A percentile compares a stretch with the other conserved stretches of the same genome.
Conservation (phyloP, 805 yeast genomes). For the Starmerella tilneyi region DNA sequence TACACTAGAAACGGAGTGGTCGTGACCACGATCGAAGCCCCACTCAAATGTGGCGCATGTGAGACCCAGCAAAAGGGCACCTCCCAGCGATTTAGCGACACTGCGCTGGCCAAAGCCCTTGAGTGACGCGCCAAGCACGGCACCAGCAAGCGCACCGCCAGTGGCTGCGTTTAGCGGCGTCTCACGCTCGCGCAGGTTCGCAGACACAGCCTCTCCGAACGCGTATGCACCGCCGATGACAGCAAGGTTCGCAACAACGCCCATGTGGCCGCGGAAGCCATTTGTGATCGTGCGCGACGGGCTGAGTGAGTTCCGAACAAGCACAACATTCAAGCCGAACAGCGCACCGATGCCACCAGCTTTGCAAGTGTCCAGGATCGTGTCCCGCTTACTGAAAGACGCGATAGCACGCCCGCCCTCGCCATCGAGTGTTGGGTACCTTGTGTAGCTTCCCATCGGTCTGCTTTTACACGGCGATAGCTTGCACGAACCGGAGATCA, state of each 20-base stretch:
- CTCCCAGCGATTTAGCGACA: conserved; percentile 38
- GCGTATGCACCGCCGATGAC: conserved; percentile 43
- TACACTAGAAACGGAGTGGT: conserved; percentile 25
- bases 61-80: conserved; percentile 38
- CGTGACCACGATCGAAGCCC: conserved; percentile 29
- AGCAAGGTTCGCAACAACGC: conserved; percentile 31
- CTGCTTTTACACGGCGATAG: too few relatives aligned
- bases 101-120: conserved; percentile 24
- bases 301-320: conserved; percentile 31
- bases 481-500: not conserved
- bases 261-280: conserved; percentile 26
- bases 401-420: conserved; percentile 33
- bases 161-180: conserved; percentile 51
- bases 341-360: conserved; percentile 39
- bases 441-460: conserved; percentile 17
- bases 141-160: conserved; percentile 42
- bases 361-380: conserved; percentile 41
- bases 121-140: conserved; percentile 33
- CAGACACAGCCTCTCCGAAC: conserved; percentile 37
- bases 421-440: conserved; percentile 24
- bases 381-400: conserved; percentile 46
- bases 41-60: conserved; percentile 36
- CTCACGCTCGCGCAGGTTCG: conserved; percentile 53
- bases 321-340: conserved; percentile 43
- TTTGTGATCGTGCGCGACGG: conserved; percentile 28